Evolutionary conservation across 192 early-diverging fungal species (phyloP).

Genomic region (Backusella parvicylindrica): DNA sequence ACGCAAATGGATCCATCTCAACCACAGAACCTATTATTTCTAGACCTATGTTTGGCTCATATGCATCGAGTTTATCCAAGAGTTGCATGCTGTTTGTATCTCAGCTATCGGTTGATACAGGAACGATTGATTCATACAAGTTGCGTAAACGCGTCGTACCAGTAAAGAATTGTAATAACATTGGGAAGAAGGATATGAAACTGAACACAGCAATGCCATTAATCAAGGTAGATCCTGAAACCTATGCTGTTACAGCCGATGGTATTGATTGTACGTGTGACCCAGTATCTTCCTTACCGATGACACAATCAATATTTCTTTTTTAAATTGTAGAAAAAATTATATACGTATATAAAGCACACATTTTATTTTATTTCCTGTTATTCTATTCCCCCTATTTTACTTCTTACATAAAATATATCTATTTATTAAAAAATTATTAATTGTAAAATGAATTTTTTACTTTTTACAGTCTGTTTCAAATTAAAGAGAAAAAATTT

Average conservation of each 20-base stretch:
- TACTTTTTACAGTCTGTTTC: neutral
- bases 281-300: slow-evolving; percentile 64
- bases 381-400: neutral
- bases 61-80: slow-evolving; percentile 52
- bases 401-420: no score
- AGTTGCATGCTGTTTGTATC: slow-evolving; percentile 82
- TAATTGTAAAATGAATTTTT: neutral
- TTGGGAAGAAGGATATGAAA: slow-evolving; percentile 85
- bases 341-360: neutral
- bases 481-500: no score
- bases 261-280: slow-evolving; percentile 61
- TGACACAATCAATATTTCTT: slow-evolving; percentile 63
- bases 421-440: no score
- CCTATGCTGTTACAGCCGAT: slow-evolving; percentile 80
- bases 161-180: slow-evolving; percentile 69
- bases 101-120: slow-evolving; percentile 58
- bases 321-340: slow-evolving; percentile 40
- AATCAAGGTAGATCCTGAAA: slow-evolving; percentile 86
- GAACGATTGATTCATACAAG: slow-evolving; percentile 51
- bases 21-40: slow-evolving; percentile 85
- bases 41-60: slow-evolving; percentile 81
- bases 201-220: slow-evolving; percentile 72
- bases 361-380: neutral
- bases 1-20: slow-evolving; percentile 91
- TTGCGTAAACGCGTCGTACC: slow-evolving; percentile 65